These are phyloP conservation scores for Mycotypha africana DNA, from an alignment of 371 early-diverging fungal species.

Conservation along the genomic window DNA sequence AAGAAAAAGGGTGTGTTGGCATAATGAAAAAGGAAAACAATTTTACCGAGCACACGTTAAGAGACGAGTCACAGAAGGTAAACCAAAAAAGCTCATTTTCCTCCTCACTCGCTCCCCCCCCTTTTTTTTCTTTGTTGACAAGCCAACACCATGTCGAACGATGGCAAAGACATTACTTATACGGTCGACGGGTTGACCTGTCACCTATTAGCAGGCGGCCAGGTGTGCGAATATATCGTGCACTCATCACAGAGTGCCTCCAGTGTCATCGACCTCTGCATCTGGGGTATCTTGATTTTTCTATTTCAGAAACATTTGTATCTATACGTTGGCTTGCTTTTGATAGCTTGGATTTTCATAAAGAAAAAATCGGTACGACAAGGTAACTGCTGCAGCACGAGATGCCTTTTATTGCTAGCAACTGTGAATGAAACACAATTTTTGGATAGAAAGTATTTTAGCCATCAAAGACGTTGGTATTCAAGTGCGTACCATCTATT, in stretches of 20 bases:
- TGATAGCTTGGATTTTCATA: slow-evolving; percentile 3
- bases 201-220: background rate
- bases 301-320: background rate
- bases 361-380: slow-evolving; percentile 2
- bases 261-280: background rate
- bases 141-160: too few species aligned
- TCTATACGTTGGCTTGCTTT: background rate
- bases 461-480: slow-evolving; percentile 66
- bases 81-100: too few species aligned
- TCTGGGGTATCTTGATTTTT: too few species aligned
- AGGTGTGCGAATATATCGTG: slow-evolving; percentile 6
- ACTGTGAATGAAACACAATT: too few species aligned
- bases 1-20: too few species aligned
- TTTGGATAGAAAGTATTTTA: slow-evolving; percentile 58
- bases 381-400: background rate
- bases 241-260: background rate
- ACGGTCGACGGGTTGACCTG: background rate
- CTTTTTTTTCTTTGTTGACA: too few species aligned
- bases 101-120: too few species aligned
- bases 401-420: background rate
- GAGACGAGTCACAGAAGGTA: too few species aligned
- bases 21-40: too few species aligned
- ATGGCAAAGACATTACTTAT: background rate
- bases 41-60: too few species aligned
- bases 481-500: slow-evolving; percentile 58